Evolutionary conservation across 345 rosid genomes (phyloP).

Genomic region (Camelina neglecta): DNA sequence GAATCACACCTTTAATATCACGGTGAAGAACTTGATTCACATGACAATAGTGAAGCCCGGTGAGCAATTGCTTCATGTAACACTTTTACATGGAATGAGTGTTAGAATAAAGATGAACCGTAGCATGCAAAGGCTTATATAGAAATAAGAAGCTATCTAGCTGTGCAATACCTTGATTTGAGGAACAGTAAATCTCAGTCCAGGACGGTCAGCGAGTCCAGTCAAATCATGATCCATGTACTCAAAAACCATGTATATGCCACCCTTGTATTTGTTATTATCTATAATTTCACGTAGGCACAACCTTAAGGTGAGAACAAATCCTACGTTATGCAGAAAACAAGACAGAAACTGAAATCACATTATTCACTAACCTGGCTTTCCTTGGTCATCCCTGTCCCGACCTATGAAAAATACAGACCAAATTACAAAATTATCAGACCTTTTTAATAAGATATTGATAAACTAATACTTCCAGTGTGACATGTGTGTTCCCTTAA

Average conservation of each 20-base stretch:
- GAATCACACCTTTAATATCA: conserved; percentile 88
- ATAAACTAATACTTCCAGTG: not conserved
- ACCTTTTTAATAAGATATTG: not conserved
- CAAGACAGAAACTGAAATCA: not conserved
- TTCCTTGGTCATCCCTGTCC: conserved; percentile 88
- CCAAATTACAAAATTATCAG: not conserved
- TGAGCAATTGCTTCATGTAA: conserved; percentile 90
- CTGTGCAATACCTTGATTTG: conserved; percentile 78
- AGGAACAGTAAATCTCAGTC: conserved; percentile 87
- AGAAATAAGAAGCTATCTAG: conserved; percentile 2
- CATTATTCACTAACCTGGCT: conserved; percentile 55
- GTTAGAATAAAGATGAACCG: conserved; percentile 11
- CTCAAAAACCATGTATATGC: conserved; percentile 96
- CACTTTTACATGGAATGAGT: conserved; percentile 52
- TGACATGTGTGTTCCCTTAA: not conserved
- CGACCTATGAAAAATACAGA: conserved; percentile 56
- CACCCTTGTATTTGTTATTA: conserved; percentile 92
- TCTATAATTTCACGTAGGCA: conserved; percentile 47
- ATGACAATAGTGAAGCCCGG: conserved; percentile 92
- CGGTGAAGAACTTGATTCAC: conserved; percentile 93
- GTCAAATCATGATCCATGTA: conserved; percentile 99
- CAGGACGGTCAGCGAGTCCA: conserved; percentile 96
- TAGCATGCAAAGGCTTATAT: not conserved
- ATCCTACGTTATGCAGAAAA: not conserved
- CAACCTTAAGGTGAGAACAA: not conserved